phyloP scores from a whole-genome alignment of 306 rosid genomes.

The Ochetophila trinervis region DNA sequence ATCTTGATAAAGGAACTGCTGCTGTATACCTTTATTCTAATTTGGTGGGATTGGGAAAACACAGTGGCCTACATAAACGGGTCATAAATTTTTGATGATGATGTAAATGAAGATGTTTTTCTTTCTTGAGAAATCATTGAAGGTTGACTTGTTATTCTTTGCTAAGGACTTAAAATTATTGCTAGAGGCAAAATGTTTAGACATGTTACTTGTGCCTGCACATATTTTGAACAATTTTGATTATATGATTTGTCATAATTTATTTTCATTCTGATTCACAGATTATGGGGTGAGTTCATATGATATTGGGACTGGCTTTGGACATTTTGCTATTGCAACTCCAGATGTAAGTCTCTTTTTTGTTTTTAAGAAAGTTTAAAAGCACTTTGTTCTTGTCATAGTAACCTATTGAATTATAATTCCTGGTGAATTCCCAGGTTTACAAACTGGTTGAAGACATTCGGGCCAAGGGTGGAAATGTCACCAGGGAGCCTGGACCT shows the following conservation, averaged over 20 bases:
- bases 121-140: no score
- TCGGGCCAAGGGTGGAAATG: slow-evolving; percentile 66
- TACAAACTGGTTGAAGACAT: slow-evolving; percentile 70
- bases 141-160: no score
- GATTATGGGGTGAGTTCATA: slow-evolving; percentile 83
- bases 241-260: slow-evolving; percentile 9
- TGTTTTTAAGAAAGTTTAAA: not conserved
- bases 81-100: no score
- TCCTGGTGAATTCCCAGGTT: slow-evolving; percentile 44
- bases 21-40: no score
- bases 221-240: not conserved
- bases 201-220: no score
- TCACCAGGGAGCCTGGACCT: slow-evolving; percentile 93
- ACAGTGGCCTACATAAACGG: no score
- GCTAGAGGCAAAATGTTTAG: no score
- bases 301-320: slow-evolving; percentile 92
- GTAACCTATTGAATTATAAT: slow-evolving; percentile 22
- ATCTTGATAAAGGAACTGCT: no score
- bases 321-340: slow-evolving; percentile 84
- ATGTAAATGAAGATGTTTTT: no score
- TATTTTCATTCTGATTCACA: slow-evolving; percentile 24
- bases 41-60: no score
- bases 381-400: not conserved
- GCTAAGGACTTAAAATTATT: no score
- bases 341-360: slow-evolving; percentile 61